A percentile compares a stretch with the other conserved stretches of the same genome.
Conservation (phyloP, 768 basidiomycete species). For the Mrakia frigida region DNA sequence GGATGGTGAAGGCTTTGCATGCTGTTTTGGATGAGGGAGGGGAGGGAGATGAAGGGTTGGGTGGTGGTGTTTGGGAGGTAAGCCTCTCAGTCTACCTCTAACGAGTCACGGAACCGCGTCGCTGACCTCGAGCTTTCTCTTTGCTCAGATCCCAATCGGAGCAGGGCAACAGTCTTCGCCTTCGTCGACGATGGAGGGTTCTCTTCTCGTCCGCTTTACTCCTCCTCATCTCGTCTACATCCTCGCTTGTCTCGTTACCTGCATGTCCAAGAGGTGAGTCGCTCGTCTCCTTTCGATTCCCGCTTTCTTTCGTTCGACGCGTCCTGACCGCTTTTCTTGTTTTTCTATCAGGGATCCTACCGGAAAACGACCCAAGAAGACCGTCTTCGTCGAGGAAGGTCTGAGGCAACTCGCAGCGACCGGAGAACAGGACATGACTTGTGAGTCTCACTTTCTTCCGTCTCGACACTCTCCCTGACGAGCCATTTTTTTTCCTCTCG, state of each 20-base stretch:
- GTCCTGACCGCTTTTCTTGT: neutral
- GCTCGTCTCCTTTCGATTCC: neutral
- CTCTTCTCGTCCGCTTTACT: conserved; percentile 17
- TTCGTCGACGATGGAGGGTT: neutral
- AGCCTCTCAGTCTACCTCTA: neutral
- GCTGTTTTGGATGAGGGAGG: conserved; percentile 14
- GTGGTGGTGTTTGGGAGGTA: conserved; percentile 29
- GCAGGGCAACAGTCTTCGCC: neutral
- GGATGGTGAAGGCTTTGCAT: conserved; percentile 25
- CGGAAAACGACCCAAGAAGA: conserved; percentile 30
- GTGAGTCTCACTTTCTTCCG: neutral
- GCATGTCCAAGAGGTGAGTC: conserved; percentile 25
- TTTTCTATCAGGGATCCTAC: conserved; percentile 23
- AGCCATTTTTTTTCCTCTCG: neutral
- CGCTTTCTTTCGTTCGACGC: neutral
- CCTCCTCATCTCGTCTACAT: conserved; percentile 24
- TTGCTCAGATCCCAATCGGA: conserved; percentile 11
- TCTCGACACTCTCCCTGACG: neutral
- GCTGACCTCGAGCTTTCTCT: neutral
- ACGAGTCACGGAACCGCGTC: neutral
- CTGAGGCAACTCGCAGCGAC: conserved; percentile 17
- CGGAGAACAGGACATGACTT: neutral
- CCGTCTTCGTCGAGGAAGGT: conserved; percentile 27
- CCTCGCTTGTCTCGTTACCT: conserved; percentile 30
- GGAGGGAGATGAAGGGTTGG: conserved; percentile 12